Evolutionary conservation across 257 asterid genomes (phyloP).

Genomic region (Petrea volubilis): DNA sequence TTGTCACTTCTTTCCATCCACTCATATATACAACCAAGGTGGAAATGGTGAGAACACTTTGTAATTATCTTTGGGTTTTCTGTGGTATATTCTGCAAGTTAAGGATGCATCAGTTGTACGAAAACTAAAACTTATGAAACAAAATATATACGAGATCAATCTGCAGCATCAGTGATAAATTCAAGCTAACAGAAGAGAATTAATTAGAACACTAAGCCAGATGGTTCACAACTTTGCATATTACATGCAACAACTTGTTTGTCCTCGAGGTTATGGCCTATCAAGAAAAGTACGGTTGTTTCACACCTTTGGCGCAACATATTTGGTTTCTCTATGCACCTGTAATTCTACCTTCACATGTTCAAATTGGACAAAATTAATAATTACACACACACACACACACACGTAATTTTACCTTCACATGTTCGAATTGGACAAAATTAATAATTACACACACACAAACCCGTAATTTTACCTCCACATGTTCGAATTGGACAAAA

Average conservation of each 20-base stretch:
- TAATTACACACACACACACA: too few species aligned
- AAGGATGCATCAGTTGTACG: constrained; percentile 14
- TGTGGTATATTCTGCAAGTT: constrained; percentile 52
- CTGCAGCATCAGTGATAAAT: not conserved
- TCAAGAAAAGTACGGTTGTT: not conserved
- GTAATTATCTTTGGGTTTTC: constrained; percentile 63
- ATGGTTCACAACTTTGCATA: not conserved
- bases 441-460: too few species aligned
- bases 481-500: too few species aligned
- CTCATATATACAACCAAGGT: constrained; percentile 73
- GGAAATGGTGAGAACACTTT: constrained; percentile 66
- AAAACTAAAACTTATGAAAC: not conserved
- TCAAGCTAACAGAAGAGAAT: not conserved
- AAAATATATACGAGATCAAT: not conserved
- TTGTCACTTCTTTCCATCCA: constrained; percentile 76
- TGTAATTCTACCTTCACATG: not conserved
- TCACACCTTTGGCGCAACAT: not conserved
- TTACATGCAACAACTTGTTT: not conserved
- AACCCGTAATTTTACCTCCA: too few species aligned
- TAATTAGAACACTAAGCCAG: not conserved
- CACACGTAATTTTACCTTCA: too few species aligned
- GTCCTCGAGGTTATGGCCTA: not conserved
- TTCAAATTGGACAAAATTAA: too few species aligned
- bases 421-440: too few species aligned
- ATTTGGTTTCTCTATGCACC: not conserved